Conservation (phyloP, 2,329 filamentous ascomycete species). For the Talaromyces piceae region DNA sequence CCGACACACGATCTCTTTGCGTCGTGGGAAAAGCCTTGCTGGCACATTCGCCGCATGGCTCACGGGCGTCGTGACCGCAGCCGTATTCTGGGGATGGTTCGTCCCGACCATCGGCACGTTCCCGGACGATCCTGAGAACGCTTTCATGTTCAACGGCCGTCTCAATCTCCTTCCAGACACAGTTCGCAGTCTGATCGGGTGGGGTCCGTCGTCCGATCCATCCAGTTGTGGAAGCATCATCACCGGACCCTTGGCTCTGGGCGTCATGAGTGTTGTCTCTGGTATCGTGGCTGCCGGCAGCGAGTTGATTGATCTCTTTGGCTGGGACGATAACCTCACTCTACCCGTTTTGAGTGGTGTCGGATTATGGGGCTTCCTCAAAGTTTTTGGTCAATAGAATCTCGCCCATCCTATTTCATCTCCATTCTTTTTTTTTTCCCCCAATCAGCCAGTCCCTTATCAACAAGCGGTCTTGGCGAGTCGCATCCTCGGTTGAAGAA, state of each 20-base stretch:
- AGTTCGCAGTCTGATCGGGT: constrained; percentile 53
- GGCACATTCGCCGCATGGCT: constrained; percentile 78
- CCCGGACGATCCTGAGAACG: constrained; percentile 59
- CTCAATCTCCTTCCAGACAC: constrained; percentile 59
- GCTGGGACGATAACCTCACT: constrained; percentile 95
- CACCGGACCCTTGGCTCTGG: constrained; percentile 64
- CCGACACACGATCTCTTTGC: constrained; percentile 75
- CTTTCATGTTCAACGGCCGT: constrained; percentile 73
- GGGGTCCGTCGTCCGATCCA: constrained; percentile 44
- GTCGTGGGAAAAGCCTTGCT: constrained; percentile 83
- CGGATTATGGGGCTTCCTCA: constrained; percentile 87
- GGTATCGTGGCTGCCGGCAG: constrained; percentile 84
- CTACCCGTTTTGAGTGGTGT: constrained; percentile 86
- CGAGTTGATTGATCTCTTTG: constrained; percentile 84
- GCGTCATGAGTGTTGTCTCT: constrained; percentile 74
- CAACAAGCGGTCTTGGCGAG: neutral
- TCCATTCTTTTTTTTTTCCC: neutral
- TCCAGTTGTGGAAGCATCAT: constrained; percentile 51
- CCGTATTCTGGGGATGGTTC: constrained; percentile 80
- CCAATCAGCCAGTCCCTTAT: neutral
- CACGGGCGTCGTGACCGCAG: constrained; percentile 74
- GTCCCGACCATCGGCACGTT: constrained; percentile 62
- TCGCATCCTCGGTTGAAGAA: neutral
- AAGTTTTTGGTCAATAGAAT: constrained; percentile 54
- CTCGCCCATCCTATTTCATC: no score